Evolutionary conservation across 2,329 filamentous ascomycete species (phyloP), one percentile per base, ranked within the genome.

Genomic region (Diaporthe vaccinii): DNA sequence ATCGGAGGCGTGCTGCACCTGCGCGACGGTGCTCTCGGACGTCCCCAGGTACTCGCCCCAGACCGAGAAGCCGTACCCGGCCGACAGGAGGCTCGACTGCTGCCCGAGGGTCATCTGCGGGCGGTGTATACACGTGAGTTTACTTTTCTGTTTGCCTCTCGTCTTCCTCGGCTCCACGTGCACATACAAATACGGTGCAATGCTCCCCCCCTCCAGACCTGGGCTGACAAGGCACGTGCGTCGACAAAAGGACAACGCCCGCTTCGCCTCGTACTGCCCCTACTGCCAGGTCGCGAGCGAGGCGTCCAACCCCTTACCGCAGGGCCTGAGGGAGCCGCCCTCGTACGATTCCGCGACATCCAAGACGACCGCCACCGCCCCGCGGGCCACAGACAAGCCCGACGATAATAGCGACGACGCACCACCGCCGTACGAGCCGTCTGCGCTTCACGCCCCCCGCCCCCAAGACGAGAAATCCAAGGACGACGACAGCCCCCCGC

Each of bases 261-360:
- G 93, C 55, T 95, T 95, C 83, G 88, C 89, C 72, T 85, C 87
- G 46, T 91, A 91, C 82, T 91, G 91, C 81, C 94, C 94, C 0
- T 96, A 93, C 83, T 97, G 94, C 82, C 94, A 96, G 83, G 89
- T 95, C 78, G 92, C 92, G 7, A 89, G 86, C 59, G 85, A 84
- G 6, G 90, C 92, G 3, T 90, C 90, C 80, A 83, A 10, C 83
- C 92, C 15, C 15, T 83, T 89, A 4, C 87, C 91, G 1, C 91
- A 91, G 83, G 91, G 92, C 15, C 87, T 95, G 34, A 89, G 88
- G 80, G 90, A 93, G 75, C 93, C 93, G n/a, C 93, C 93, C 1
- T 87, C 90, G 15, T 95, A 95, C 85, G 84, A 87, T 80, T 77
- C 81, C 74, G 68, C 85, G 69, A 79, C 83, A 49, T 4, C 68